phyloP scores from a whole-genome alignment of 176 grass and related monocot species.

The Elymus sibiricus region DNA sequence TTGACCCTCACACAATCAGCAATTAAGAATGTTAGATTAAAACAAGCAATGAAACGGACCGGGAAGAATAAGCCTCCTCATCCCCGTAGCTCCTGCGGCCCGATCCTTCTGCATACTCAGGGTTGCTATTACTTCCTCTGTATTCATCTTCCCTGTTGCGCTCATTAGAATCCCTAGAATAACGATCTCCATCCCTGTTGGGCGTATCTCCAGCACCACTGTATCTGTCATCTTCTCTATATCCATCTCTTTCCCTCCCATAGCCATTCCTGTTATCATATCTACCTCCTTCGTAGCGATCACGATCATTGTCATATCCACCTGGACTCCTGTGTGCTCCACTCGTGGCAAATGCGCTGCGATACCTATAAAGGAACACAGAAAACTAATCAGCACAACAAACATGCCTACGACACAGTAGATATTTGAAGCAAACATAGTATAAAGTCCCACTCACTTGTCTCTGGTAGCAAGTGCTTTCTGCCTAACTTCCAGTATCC shows the following conservation, averaged over 20 bases:
- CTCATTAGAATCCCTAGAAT: slow-evolving; percentile 81
- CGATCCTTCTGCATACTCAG: slow-evolving; percentile 69
- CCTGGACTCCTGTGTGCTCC: slow-evolving; percentile 59
- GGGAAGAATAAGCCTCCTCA: slow-evolving; percentile 77
- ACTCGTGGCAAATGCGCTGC: slow-evolving; percentile 57
- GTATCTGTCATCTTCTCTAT: slow-evolving; percentile 79
- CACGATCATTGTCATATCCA: slow-evolving; percentile 77
- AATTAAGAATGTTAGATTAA: slow-evolving; percentile 3
- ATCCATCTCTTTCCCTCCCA: slow-evolving; percentile 80
- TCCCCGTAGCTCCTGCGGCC: slow-evolving; percentile 76
- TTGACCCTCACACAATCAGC: not conserved
- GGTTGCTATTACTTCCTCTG: slow-evolving; percentile 56
- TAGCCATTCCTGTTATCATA: slow-evolving; percentile 75
- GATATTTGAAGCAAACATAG: slow-evolving; percentile 8
- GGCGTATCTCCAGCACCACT: slow-evolving; percentile 58
- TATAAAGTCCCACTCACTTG: slow-evolving; percentile 54
- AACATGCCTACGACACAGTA: not conserved
- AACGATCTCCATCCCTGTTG: slow-evolving; percentile 73
- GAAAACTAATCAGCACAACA: not conserved
- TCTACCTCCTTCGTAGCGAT: slow-evolving; percentile 60
- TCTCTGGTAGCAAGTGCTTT: slow-evolving; percentile 83
- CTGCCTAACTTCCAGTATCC: slow-evolving; percentile 91
- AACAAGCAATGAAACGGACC: slow-evolving; percentile 33
- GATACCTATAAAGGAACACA: slow-evolving; percentile 50
- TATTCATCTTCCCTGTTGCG: slow-evolving; percentile 78